Evolutionary conservation across 2,329 filamentous ascomycete genomes (phyloP).

Genomic region (Penicillium sp.): DNA sequence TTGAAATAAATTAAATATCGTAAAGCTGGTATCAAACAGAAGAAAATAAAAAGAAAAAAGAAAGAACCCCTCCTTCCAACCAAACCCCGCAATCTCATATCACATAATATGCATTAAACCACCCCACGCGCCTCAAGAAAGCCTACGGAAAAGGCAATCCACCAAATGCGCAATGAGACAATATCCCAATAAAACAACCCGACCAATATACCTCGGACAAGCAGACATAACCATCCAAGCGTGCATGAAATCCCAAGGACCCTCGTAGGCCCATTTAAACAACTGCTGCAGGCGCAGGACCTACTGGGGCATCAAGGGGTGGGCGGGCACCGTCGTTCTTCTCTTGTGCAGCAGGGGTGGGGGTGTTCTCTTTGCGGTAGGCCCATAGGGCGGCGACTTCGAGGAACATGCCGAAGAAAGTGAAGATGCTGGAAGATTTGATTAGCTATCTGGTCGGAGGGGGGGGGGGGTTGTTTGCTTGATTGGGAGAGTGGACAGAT

Average conservation of each 20-base stretch:
- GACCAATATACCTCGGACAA: background rate
- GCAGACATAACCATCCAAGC: background rate
- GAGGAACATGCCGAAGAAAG: constrained; percentile 43
- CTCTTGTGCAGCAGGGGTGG: constrained; percentile 20
- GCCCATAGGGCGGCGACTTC: constrained; percentile 43
- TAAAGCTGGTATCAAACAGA: background rate
- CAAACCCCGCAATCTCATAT: background rate
- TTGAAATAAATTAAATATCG: background rate
- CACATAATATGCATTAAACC: background rate
- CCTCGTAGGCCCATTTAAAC: constrained; percentile 7
- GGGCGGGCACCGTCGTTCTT: constrained; percentile 27
- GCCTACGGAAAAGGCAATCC: background rate
- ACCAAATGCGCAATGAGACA: background rate
- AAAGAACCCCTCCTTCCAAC: background rate
- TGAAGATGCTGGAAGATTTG: constrained; percentile 41
- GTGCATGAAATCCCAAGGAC: background rate
- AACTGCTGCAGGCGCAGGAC: constrained; percentile 16
- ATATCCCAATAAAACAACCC: background rate
- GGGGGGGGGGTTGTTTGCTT: background rate
- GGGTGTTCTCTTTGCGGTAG: constrained; percentile 29
- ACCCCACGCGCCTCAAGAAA: no score
- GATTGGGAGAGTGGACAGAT: background rate
- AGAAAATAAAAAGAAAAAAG: background rate
- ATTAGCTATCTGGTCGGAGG: background rate
- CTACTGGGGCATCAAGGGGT: constrained; percentile 23